Percentiles rank a stretch among this genome's conserved stretches.
phyloP scores from a whole-genome alignment of 2,329 filamentous ascomycete species.

The Thelonectria blattea region DNA sequence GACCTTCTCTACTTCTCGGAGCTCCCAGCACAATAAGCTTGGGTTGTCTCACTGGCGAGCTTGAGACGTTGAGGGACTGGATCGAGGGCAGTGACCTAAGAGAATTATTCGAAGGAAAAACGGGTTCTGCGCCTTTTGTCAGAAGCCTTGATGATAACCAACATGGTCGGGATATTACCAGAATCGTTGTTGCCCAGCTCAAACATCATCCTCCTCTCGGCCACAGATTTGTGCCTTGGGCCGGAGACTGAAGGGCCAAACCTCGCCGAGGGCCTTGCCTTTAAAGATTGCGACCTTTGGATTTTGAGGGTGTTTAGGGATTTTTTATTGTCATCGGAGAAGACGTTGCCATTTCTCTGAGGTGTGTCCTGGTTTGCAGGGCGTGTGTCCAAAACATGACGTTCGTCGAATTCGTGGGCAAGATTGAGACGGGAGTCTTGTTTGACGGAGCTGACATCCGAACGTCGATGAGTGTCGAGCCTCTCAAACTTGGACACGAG shows the following conservation, averaged over 20 bases:
- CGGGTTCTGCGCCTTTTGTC: slow-evolving; percentile 6
- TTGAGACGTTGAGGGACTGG: slow-evolving; percentile 23
- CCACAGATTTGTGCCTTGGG: slow-evolving; percentile 33
- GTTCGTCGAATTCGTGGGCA: neutral
- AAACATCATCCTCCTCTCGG: slow-evolving; percentile 35
- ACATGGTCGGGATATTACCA: slow-evolving; percentile 9
- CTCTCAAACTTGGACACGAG: slow-evolving; percentile 46
- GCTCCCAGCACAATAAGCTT: neutral
- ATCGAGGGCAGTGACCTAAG: neutral
- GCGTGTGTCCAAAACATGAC: neutral
- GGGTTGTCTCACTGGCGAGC: slow-evolving; percentile 19
- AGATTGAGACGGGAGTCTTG: neutral
- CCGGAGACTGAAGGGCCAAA: slow-evolving; percentile 4
- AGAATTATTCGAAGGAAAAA: neutral
- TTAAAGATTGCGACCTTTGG: slow-evolving; percentile 25
- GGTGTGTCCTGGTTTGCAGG: neutral
- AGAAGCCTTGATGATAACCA: neutral
- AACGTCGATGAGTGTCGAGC: slow-evolving; percentile 32
- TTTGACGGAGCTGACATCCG: neutral
- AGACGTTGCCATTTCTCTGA: slow-evolving; percentile 7
- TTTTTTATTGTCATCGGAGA: slow-evolving; percentile 9
- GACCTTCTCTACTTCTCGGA: neutral
- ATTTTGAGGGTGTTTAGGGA: slow-evolving; percentile 12
- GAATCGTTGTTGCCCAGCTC: slow-evolving; percentile 14
- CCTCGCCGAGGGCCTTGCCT: slow-evolving; percentile 3